These are phyloP conservation scores for Cyberlindnera sargentensis DNA, from an alignment of 805 yeast genomes.

Conservation along the genomic window DNA sequence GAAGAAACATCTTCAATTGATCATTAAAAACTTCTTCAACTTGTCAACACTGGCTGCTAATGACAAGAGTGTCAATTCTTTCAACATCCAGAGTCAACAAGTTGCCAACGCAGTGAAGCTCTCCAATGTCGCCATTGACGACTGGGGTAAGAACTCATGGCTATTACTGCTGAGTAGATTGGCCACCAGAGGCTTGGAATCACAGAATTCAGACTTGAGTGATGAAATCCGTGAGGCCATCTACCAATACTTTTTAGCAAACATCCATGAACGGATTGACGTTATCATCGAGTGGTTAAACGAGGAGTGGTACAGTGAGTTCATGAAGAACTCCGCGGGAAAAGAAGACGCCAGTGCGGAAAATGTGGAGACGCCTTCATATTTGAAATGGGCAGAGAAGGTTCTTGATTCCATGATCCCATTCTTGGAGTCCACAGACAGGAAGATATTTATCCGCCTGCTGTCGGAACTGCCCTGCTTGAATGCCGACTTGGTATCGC, in stretches of 20 bases:
- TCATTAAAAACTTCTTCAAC: slow-evolving; percentile 52
- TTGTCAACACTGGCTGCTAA: slow-evolving; percentile 31
- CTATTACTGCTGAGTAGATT: slow-evolving; percentile 63
- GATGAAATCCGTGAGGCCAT: slow-evolving; percentile 62
- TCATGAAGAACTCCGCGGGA: slow-evolving; percentile 21
- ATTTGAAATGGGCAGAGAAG: slow-evolving; percentile 62
- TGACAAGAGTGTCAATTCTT: slow-evolving; percentile 14
- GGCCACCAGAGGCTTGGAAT: slow-evolving; percentile 72
- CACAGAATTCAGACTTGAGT: slow-evolving; percentile 38
- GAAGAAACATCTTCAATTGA: slow-evolving; percentile 46
- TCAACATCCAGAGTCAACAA: slow-evolving; percentile 15
- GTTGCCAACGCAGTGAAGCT: slow-evolving; percentile 20
- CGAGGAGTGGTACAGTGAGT: slow-evolving; percentile 85
- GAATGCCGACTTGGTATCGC: slow-evolving; percentile 50
- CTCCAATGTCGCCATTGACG: slow-evolving; percentile 30
- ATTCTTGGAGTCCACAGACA: slow-evolving; percentile 72
- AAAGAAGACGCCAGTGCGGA: slow-evolving; percentile 17
- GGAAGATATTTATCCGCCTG: slow-evolving; percentile 73
- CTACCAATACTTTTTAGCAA: slow-evolving; percentile 64
- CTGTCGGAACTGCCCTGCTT: slow-evolving; percentile 83
- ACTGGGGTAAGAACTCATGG: slow-evolving; percentile 72
- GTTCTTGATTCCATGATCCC: slow-evolving; percentile 78
- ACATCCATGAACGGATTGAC: slow-evolving; percentile 66
- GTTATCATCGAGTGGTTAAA: slow-evolving; percentile 85
- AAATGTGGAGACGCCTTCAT: slow-evolving; percentile 38